These are phyloP conservation scores for Vanderwaltozyma polyspora DNA, from an alignment of 805 yeast species.

Conservation along the genomic window DNA sequence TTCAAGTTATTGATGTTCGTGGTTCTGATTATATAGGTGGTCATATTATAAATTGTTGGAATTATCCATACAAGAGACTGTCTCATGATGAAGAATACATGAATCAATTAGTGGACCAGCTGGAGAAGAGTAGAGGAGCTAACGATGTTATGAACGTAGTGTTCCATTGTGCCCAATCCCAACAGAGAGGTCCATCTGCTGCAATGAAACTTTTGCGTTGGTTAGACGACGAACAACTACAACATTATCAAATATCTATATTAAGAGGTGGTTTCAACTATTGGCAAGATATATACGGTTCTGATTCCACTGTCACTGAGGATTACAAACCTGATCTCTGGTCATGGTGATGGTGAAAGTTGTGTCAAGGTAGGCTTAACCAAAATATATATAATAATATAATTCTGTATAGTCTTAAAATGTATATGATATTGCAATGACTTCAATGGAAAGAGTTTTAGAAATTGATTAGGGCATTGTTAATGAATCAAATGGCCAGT, in stretches of 20 bases:
- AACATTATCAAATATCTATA: constrained; percentile 48
- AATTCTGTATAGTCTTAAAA: too few species aligned
- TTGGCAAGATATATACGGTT: constrained; percentile 75
- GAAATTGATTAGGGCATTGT: too few species aligned
- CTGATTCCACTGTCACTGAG: constrained; percentile 53
- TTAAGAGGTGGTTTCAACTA: constrained; percentile 73
- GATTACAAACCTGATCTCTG: constrained; percentile 39
- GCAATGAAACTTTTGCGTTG: constrained; percentile 46
- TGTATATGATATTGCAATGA: too few species aligned
- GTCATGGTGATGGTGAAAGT: constrained; percentile 16
- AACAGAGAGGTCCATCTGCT: constrained; percentile 84
- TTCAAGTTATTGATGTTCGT: constrained; percentile 65
- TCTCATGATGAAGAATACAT: constrained; percentile 50
- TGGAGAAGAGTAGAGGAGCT: constrained; percentile 23
- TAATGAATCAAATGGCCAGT: too few species aligned
- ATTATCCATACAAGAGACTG: constrained; percentile 18
- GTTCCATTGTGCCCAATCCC: constrained; percentile 86
- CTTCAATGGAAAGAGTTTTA: too few species aligned
- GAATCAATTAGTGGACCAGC: constrained; percentile 39
- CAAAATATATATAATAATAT: too few species aligned
- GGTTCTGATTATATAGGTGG: constrained; percentile 75
- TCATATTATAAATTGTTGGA: constrained; percentile 18
- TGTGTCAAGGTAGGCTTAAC: too few species aligned
- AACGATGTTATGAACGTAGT: constrained; percentile 29
- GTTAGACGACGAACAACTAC: constrained; percentile 18